Percentiles rank a stretch among this genome's conserved stretches.
Evolutionary conservation across 495 filamentous ascomycete genomes (phyloP).

Genomic region (Neurospora sp.): DNA sequence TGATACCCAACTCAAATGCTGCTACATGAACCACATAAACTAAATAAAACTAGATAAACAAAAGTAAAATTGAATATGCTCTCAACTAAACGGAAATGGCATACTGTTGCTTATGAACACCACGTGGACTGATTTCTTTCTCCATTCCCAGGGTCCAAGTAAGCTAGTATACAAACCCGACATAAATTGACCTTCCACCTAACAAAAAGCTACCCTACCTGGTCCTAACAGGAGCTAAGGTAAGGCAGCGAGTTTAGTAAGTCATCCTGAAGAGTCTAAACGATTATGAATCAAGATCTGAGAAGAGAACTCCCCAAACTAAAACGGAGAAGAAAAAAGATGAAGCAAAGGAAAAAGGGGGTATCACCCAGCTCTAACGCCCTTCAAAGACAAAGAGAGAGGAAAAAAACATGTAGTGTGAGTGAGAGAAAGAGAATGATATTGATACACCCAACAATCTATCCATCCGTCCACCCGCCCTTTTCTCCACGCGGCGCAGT

Average conservation of each 20-base stretch:
- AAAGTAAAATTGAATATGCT: neutral
- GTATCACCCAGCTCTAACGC: neutral
- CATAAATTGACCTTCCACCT: neutral
- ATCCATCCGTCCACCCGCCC: neutral
- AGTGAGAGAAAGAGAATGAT: neutral
- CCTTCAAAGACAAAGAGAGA: neutral
- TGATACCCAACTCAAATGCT: slow-evolving; percentile 16
- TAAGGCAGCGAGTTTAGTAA: neutral
- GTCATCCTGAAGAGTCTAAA: neutral
- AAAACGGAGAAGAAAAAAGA: neutral
- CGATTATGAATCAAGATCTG: neutral
- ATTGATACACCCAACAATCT: neutral
- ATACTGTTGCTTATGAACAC: neutral
- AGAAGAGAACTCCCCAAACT: neutral
- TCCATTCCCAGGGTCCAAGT: no score
- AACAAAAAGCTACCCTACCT: neutral
- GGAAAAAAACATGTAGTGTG: neutral
- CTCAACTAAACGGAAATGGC: neutral
- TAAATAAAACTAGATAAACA: neutral
- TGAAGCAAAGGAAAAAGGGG: neutral
- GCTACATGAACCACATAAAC: neutral
- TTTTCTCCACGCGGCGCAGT: neutral
- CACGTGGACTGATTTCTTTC: neutral
- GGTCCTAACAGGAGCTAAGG: neutral
- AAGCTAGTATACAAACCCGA: no score